Conservation (phyloP, 2,329 filamentous ascomycete genomes). For the Penicillium sp. region DNA sequence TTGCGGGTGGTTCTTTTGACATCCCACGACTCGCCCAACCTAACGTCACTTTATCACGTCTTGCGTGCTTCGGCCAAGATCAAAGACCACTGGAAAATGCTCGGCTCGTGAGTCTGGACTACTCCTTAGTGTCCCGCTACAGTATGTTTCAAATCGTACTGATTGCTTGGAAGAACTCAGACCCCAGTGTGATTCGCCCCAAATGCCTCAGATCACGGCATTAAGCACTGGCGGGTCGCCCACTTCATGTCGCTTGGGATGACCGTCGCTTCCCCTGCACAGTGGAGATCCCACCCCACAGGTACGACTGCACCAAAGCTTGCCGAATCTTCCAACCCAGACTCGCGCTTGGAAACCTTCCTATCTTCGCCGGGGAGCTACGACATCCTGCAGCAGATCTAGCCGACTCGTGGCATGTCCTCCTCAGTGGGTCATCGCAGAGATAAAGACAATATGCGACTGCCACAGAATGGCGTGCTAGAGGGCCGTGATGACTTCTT, state of each 20-base stretch:
- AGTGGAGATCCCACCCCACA: conserved; percentile 4
- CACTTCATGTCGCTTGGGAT: background rate
- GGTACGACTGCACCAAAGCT: background rate
- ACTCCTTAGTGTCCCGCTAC: background rate
- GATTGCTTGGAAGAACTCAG: background rate
- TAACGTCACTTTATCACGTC: conserved; percentile 27
- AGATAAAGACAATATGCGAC: conserved; percentile 4
- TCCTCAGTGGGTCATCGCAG: background rate
- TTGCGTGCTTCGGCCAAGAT: conserved; percentile 30
- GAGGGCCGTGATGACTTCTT: conserved; percentile 10
- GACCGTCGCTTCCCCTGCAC: background rate
- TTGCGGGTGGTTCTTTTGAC: background rate
- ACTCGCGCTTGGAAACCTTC: background rate
- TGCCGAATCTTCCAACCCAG: background rate
- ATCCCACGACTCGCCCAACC: conserved; percentile 11
- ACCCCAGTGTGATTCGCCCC: background rate
- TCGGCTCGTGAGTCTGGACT: background rate
- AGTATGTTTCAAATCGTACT: background rate
- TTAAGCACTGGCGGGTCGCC: background rate
- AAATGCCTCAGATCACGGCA: background rate
- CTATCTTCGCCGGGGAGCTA: background rate
- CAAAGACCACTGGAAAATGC: background rate
- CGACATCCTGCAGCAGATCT: background rate
- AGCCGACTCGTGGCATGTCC: background rate
- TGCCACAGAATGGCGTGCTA: conserved; percentile 32